Base-by-base conservation (phyloP, 495 filamentous ascomycete genomes). In the Xanthoparmelia taractica region DNA sequence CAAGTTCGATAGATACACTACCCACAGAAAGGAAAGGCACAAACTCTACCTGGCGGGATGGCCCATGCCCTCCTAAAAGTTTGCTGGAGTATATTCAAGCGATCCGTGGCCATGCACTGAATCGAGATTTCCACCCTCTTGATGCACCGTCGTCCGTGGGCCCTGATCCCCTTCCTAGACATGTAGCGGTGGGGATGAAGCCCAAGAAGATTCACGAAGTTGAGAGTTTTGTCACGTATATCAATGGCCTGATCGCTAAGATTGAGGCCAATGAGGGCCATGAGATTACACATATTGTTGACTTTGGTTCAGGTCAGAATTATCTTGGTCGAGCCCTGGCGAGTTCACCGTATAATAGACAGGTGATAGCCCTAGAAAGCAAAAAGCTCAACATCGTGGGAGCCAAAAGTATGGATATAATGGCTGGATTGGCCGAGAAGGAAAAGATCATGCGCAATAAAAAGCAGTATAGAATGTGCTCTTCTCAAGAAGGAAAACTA, bases 261-360 rank as follows among this genome's bases (percentile, higher is more conserved):
- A 84, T 90, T 58, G 74, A 80, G 2, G 73, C 79, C 48, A 79
- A 82, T 65, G 74, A 71, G 33, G 75, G 74, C 31, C 74, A 77
- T 55, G 69, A 78, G 27, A 85, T 96, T 58, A 90, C 91, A 1
- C 92, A 97, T 76, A 82, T 97, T 61, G 85, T 97, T 59, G 94
- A 98, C 73, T 96, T 96, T 73, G 94, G 94, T 29, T 95, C 90
- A 57, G 94, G 94, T 0, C 94, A 97, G 70, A 97, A 94, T 68
- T 98, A 98, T 70, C 84, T 98, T 2, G 92, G 94, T 15, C 84
- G 94, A 50, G 87, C 90, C 2, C 75, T 98, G 52, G 93, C 94
- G 15, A 88, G 85, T 65, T 79, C 85, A 57, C 92, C 92, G 1
- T 96, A 95, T 72, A 88, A 91, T 65, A 86, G 85, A 68, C 83